Evolutionary conservation across 2,329 filamentous ascomycete species (phyloP).

Genomic region (Alternaria solani): DNA sequence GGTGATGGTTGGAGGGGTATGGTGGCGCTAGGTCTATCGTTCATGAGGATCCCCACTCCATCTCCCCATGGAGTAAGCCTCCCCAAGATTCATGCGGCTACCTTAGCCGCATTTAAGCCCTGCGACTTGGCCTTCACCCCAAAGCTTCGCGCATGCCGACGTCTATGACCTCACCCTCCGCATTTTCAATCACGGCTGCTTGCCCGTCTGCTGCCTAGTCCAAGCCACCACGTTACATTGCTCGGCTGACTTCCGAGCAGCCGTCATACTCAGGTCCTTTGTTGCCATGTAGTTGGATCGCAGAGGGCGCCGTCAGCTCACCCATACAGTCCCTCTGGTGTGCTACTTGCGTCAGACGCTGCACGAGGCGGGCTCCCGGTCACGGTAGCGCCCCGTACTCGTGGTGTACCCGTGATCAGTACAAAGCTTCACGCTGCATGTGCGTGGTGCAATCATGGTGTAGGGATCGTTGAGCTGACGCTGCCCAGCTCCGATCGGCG

Average conservation of each 20-base stretch:
- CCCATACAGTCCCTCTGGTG: not conserved
- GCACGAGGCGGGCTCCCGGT: not conserved
- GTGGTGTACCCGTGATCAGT: constrained; percentile 4
- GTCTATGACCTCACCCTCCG: constrained; percentile 14
- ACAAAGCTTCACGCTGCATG: not conserved
- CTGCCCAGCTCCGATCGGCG: constrained; percentile 11
- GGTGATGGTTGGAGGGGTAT: constrained; percentile 11
- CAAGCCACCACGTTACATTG: constrained; percentile 15
- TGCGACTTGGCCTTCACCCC: constrained; percentile 8
- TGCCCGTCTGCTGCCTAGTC: not conserved
- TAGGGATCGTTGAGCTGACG: constrained; percentile 9
- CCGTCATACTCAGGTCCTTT: not conserved
- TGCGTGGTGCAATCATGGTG: constrained; percentile 8
- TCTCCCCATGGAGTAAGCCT: constrained; percentile 18
- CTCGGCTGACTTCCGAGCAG: constrained; percentile 4
- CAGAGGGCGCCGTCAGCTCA: constrained; percentile 3
- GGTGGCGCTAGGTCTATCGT: constrained; percentile 8
- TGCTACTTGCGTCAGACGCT: not conserved
- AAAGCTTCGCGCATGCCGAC: constrained; percentile 13
- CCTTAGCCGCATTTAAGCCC: constrained; percentile 12
- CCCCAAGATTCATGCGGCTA: constrained; percentile 11
- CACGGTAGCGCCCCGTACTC: not conserved
- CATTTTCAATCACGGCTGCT: constrained; percentile 1
- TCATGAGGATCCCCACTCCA: constrained; percentile 13
- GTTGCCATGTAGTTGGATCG: not conserved